Evolutionary conservation across 768 basidiomycete genomes (phyloP).

Genomic region (Tricholoma sp.): DNA sequence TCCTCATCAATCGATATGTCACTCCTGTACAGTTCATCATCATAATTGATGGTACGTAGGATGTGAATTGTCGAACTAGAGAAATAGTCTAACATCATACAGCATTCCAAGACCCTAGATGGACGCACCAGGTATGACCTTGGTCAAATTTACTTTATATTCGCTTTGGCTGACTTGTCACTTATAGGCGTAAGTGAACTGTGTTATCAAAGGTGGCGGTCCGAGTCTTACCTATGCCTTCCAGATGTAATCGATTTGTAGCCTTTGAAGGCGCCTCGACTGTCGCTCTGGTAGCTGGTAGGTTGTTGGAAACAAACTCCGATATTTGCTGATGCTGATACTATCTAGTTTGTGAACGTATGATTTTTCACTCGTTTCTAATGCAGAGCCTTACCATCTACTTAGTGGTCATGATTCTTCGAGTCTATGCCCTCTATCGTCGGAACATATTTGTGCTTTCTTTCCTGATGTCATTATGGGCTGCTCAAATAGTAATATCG

Average conservation of each 20-base stretch:
- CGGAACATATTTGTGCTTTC: constrained; percentile 13
- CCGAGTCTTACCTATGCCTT: neutral
- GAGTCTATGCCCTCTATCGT: constrained; percentile 25
- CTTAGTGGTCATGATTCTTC: constrained; percentile 27
- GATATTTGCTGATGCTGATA: neutral
- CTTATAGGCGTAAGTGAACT: neutral
- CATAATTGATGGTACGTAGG: constrained; percentile 17
- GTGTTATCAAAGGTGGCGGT: neutral
- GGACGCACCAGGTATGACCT: constrained; percentile 5
- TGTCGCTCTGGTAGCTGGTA: constrained; percentile 21
- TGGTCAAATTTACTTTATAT: neutral
- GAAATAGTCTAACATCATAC: neutral
- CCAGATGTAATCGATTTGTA: constrained; percentile 21
- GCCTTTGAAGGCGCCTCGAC: constrained; percentile 25
- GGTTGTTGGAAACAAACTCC: neutral
- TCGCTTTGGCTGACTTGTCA: neutral
- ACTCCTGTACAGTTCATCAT: constrained; percentile 23
- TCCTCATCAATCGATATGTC: constrained; percentile 25
- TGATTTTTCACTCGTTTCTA: neutral
- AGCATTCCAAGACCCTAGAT: constrained; percentile 20
- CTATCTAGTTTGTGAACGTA: constrained; percentile 18
- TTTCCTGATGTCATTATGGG: constrained; percentile 18
- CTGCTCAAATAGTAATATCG: constrained; percentile 19
- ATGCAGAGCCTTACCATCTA: neutral
- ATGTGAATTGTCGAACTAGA: neutral